Conservation (phyloP, 2,329 filamentous ascomycete genomes). For the Fonsecaea monophora region DNA sequence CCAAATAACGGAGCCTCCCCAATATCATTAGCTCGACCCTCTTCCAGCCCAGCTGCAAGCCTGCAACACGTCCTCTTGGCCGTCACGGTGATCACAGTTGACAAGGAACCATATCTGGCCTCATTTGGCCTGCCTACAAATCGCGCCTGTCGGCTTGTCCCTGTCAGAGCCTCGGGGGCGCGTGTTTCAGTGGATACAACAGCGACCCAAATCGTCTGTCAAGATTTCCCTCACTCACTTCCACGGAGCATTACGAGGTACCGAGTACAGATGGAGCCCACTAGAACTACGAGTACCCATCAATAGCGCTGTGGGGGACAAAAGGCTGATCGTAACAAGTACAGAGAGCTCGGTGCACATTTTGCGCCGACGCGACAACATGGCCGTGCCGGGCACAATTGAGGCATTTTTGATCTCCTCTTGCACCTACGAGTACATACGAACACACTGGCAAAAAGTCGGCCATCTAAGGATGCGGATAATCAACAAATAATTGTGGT, state of each 20-base stretch:
- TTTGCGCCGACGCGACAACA: conserved; percentile 8
- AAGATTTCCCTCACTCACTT: conserved; percentile 25
- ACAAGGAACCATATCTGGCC: neutral
- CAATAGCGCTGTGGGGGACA: conserved; percentile 1
- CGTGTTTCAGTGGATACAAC: conserved; percentile 22
- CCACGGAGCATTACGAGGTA: neutral
- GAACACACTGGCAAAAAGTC: conserved; percentile 9
- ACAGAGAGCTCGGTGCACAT: neutral
- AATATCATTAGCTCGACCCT: neutral
- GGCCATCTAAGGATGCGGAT: conserved; percentile 2
- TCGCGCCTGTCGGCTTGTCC: neutral
- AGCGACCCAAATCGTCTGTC: conserved; percentile 1
- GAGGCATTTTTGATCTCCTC: conserved; percentile 19
- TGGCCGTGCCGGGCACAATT: neutral
- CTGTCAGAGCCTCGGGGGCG: conserved; percentile 15
- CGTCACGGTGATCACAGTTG: conserved; percentile 4
- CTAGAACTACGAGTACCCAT: conserved; percentile 14
- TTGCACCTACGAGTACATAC: too few species aligned
- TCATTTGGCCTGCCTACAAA: neutral
- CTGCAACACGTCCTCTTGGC: conserved; percentile 1
- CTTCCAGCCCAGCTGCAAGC: conserved; percentile 22
- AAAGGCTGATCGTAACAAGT: neutral
- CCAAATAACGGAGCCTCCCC: conserved; percentile 19
- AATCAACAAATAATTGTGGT: conserved; percentile 8
- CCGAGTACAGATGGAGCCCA: conserved; percentile 5